Conservation (phyloP, 495 filamentous ascomycete species). For the Penicillium angulare region DNA sequence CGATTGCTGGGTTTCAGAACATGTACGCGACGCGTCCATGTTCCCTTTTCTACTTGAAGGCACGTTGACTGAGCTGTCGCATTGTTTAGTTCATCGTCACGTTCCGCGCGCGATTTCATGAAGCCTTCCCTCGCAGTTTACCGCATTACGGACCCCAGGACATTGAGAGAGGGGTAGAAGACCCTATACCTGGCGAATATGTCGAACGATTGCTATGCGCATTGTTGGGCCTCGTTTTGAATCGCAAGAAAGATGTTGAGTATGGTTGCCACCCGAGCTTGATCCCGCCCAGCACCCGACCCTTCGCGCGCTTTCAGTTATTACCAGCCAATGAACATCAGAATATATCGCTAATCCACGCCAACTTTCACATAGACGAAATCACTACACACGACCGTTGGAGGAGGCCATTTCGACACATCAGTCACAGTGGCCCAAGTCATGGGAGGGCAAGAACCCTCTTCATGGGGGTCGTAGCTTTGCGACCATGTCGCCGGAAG, state of each 20-base stretch:
- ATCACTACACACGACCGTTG: constrained; percentile 84
- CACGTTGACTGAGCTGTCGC: constrained; percentile 39
- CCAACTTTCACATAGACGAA: too few relatives aligned
- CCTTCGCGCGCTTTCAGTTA: constrained; percentile 11
- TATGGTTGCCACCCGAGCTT: constrained; percentile 53
- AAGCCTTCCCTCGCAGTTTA: constrained; percentile 81
- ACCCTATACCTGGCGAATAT: constrained; percentile 73
- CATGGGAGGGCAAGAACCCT: constrained; percentile 85
- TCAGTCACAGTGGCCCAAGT: constrained; percentile 81
- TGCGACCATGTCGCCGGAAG: constrained; percentile 69
- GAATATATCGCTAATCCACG: constrained; percentile 15
- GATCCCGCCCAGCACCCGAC: constrained; percentile 11
- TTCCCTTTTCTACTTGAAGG: constrained; percentile 18
- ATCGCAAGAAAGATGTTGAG: constrained; percentile 98
- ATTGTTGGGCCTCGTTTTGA: constrained; percentile 80
- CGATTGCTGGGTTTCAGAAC: constrained; percentile 1
- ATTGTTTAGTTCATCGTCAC: constrained; percentile 85
- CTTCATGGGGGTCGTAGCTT: constrained; percentile 77
- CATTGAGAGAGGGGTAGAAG: constrained; percentile 80
- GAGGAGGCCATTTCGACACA: constrained; percentile 90
- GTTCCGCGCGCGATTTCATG: constrained; percentile 91
- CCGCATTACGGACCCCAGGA: constrained; percentile 92
- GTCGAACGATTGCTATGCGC: constrained; percentile 88
- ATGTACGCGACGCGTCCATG: constrained; percentile 36
- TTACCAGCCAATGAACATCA: constrained; percentile 7